Evolutionary conservation across 371 early-diverging fungal genomes (phyloP).

Genomic region (Entomophthora muscae): DNA sequence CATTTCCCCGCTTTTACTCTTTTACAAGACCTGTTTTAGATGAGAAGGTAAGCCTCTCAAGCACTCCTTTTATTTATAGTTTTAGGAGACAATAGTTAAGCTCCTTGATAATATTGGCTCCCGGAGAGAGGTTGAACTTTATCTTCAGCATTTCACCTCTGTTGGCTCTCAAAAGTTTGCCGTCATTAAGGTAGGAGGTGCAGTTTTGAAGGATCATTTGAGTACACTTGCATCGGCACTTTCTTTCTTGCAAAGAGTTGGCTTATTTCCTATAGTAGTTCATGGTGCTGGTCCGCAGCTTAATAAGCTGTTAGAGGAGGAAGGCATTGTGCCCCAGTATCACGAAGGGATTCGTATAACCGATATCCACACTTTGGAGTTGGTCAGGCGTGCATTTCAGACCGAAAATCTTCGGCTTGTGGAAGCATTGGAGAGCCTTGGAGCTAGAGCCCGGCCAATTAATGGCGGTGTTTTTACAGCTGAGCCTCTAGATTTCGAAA

Average conservation of each 20-base stretch:
- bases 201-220: slow-evolving; percentile 84
- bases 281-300: slow-evolving; percentile 96
- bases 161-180: slow-evolving; percentile 98
- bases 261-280: slow-evolving; percentile 91
- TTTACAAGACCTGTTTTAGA: neutral
- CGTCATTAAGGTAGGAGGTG: slow-evolving; percentile 96
- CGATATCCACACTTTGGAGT: slow-evolving; percentile 71
- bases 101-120: slow-evolving; percentile 96
- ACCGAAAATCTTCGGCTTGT: slow-evolving; percentile 88
- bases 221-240: slow-evolving; percentile 85
- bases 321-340: slow-evolving; percentile 79
- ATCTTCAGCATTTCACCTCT: slow-evolving; percentile 83
- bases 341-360: slow-evolving; percentile 93
- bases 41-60: neutral
- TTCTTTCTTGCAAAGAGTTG: slow-evolving; percentile 89
- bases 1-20: neutral
- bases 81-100: slow-evolving; percentile 88
- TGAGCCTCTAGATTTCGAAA: slow-evolving; percentile 79
- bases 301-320: slow-evolving; percentile 68
- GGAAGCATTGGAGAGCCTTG: slow-evolving; percentile 84
- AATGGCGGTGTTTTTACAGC: slow-evolving; percentile 88
- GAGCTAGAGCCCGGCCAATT: slow-evolving; percentile 85
- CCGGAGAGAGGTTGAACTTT: slow-evolving; percentile 93
- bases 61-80: neutral
- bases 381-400: slow-evolving; percentile 80